Evolutionary conservation across 2,329 filamentous ascomycete species (phyloP).

Genomic region (Exophiala calicioides): DNA sequence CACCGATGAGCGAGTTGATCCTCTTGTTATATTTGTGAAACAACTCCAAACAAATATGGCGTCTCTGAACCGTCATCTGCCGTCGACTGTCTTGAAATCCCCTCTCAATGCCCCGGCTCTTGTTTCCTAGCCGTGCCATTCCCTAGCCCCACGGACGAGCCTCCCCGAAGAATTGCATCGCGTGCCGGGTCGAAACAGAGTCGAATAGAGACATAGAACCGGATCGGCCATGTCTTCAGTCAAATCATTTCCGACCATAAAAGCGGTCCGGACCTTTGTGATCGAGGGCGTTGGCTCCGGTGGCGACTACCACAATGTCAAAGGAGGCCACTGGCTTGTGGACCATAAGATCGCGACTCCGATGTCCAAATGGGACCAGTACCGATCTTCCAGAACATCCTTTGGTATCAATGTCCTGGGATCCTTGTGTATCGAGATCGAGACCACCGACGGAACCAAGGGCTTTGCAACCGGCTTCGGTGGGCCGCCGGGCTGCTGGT

Average conservation of each 20-base stretch:
- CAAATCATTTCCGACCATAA: slow-evolving; percentile 46
- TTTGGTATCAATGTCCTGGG: slow-evolving; percentile 96
- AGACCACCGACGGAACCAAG: slow-evolving; percentile 85
- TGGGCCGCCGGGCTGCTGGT: slow-evolving; percentile 90
- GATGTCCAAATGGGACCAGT: slow-evolving; percentile 85
- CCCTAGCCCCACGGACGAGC: neutral
- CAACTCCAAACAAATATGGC: slow-evolving; percentile 7
- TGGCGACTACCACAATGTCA: slow-evolving; percentile 77
- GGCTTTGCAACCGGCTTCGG: slow-evolving; percentile 94
- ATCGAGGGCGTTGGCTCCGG: slow-evolving; percentile 51
- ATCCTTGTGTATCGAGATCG: slow-evolving; percentile 87
- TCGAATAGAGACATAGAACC: neutral
- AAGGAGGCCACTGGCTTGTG: slow-evolving; percentile 71
- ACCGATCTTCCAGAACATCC: slow-evolving; percentile 81
- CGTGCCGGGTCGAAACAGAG: no score
- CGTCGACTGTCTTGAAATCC: slow-evolving; percentile 1
- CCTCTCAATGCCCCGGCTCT: neutral
- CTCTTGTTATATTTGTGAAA: slow-evolving; percentile 13
- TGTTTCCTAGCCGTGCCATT: neutral
- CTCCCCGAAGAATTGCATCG: no score
- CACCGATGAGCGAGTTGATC: slow-evolving; percentile 23
- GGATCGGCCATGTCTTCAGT: slow-evolving; percentile 19
- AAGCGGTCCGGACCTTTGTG: slow-evolving; percentile 48
- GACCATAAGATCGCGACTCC: slow-evolving; percentile 91
- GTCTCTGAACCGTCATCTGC: slow-evolving; percentile 2